Evolutionary conservation across 2,329 filamentous ascomycete species (phyloP), one percentile per base, ranked within the genome.

Genomic region (Aureobasidium sp.): DNA sequence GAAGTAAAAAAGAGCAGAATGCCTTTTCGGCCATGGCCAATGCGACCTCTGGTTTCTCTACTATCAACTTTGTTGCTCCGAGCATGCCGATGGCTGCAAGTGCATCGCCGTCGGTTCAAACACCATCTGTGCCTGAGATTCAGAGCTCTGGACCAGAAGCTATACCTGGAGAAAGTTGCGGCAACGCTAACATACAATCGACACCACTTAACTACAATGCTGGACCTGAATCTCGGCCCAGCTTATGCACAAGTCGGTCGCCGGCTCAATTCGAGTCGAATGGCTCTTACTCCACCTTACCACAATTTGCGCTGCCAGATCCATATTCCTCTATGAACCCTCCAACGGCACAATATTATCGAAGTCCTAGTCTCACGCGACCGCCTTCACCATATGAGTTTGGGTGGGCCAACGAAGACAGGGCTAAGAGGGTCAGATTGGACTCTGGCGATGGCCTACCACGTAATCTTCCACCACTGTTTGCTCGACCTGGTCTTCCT

Each of bases 1-100:
- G 89, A 62, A 81, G 82, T 55, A 87, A 84, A 70, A 81, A 81
- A 64, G 76, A 75, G 57, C 68, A 71, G 57, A 75, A 73, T 44
- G 70, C 68, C 25, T 69, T 72, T 66, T 69, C 61, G 14, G 61
- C 61, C 22, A 55, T 48, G 51, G 41, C 60, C 9, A 41, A 36
- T 25, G 29, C 58, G 9, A 22, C 58, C 5, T 45, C 58, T 47
- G 49, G 37, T n/a, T 45, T 37, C 9, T 61, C 48, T 47, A 44
- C 44, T 17, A 51, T 60, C 37, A 51, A 5, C 17, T 60, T 60
- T 42, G 57, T 29, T 41, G 11, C 57, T 42, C 45, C 57, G 34
- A 25, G 29, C 20, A n/a, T 7, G 7, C 36, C 34, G 7, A 34
- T 45, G 1, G 17, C 22, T 17, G 36, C 57, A 12, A 22, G n/a